A percentile compares a stretch with the other conserved stretches of the same genome.
phyloP scores from a whole-genome alignment of 805 yeast species.

The Barnettozyma pratensis region DNA sequence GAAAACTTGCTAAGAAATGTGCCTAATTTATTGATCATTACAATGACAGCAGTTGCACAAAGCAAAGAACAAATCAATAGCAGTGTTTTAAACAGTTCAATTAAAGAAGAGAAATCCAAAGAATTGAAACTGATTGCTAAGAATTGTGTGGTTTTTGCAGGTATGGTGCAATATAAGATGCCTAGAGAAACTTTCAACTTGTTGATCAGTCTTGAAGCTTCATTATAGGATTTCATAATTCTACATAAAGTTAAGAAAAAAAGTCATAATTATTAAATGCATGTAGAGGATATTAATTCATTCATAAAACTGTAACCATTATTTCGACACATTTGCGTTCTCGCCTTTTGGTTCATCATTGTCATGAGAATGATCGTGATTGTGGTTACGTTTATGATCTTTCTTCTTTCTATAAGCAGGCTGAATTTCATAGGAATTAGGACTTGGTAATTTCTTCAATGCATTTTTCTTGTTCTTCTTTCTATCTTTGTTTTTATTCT shows the following conservation, averaged over 20 bases:
- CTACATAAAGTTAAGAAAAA: background rate
- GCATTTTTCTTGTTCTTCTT: slow-evolving; percentile 29
- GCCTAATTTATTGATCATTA: slow-evolving; percentile 73
- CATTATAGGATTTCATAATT: slow-evolving; percentile 17
- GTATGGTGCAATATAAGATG: slow-evolving; percentile 90
- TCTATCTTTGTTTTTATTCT: slow-evolving; percentile 23
- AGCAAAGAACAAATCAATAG: slow-evolving; percentile 37
- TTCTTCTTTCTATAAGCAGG: slow-evolving; percentile 48
- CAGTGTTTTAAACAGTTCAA: slow-evolving; percentile 39
- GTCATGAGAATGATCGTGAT: slow-evolving; percentile 9
- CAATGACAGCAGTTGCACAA: slow-evolving; percentile 72
- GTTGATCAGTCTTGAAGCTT: slow-evolving; percentile 57
- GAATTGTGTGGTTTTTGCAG: slow-evolving; percentile 92
- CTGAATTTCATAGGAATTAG: slow-evolving; percentile 86
- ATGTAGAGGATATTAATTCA: background rate
- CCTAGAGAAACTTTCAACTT: slow-evolving; percentile 76
- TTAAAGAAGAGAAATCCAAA: slow-evolving; percentile 48
- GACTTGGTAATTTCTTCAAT: slow-evolving; percentile 34
- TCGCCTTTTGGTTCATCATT: background rate
- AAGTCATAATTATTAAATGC: background rate
- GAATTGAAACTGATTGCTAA: slow-evolving; percentile 62
- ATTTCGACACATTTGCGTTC: background rate
- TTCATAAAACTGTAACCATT: background rate
- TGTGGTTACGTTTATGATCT: slow-evolving; percentile 1
- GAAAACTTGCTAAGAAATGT: slow-evolving; percentile 72